These are phyloP conservation scores for Tricholoma flavovirens DNA, from an alignment of 768 basidiomycete genomes.

Conservation along the genomic window DNA sequence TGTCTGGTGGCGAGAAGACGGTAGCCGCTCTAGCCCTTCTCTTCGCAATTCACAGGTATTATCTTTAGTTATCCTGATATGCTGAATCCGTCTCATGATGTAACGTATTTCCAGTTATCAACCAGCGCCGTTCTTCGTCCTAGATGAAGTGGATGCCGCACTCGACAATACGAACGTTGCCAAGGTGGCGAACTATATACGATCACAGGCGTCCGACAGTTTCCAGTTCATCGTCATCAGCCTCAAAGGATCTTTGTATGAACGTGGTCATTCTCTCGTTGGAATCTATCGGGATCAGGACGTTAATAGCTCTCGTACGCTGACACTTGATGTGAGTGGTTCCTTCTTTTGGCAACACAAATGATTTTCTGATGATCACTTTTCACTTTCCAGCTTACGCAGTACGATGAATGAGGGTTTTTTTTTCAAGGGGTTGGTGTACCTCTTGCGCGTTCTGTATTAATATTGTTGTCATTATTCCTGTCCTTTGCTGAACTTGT, in stretches of 20 bases:
- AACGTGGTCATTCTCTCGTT: slow-evolving; percentile 83
- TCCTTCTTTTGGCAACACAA: not conserved
- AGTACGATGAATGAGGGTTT: slow-evolving; percentile 47
- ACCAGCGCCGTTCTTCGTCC: slow-evolving; percentile 94
- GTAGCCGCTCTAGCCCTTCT: slow-evolving; percentile 95
- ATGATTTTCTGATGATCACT: not conserved
- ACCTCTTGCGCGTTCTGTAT: not conserved
- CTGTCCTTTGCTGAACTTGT: not conserved
- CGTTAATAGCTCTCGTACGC: slow-evolving; percentile 83
- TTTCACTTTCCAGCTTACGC: slow-evolving; percentile 39
- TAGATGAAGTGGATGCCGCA: slow-evolving; percentile 98
- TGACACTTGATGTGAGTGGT: slow-evolving; percentile 80
- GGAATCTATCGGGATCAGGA: slow-evolving; percentile 95
- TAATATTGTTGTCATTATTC: not conserved
- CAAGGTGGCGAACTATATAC: slow-evolving; percentile 91
- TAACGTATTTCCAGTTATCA: slow-evolving; percentile 60
- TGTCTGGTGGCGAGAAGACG: slow-evolving; percentile 98
- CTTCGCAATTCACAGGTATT: slow-evolving; percentile 92
- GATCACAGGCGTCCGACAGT: slow-evolving; percentile 69
- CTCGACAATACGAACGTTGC: slow-evolving; percentile 98
- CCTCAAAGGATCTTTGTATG: slow-evolving; percentile 89
- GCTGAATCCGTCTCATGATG: not conserved
- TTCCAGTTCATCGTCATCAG: slow-evolving; percentile 99
- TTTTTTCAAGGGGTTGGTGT: not conserved
- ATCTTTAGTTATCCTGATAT: not conserved